Percentiles rank a stretch among this genome's conserved stretches.
Conservation (phyloP, 1,284 basidiomycete genomes). For the Cerrena zonata region DNA sequence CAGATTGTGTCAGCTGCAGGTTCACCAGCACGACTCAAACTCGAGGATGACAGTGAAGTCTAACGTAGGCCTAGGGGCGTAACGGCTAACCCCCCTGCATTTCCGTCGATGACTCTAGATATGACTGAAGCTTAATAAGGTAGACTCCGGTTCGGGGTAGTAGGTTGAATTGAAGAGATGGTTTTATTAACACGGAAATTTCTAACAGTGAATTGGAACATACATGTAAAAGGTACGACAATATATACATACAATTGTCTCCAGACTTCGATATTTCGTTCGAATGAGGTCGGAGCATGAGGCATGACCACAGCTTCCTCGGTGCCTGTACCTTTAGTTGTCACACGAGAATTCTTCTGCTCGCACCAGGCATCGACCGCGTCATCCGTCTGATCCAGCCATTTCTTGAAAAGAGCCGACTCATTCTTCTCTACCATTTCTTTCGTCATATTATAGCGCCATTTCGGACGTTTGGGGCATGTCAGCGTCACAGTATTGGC, state of each 20-base stretch:
- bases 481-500: constrained; percentile 26
- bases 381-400: constrained; percentile 61
- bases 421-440: constrained; percentile 84
- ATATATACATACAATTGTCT: constrained; percentile 70
- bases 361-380: constrained; percentile 51
- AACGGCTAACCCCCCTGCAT: too few species aligned
- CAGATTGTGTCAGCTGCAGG: too few species aligned
- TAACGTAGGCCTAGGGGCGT: too few species aligned
- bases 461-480: constrained; percentile 75
- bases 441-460: constrained; percentile 78
- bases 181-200: too few species aligned
- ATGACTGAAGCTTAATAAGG: too few species aligned
- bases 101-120: too few species aligned
- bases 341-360: constrained; percentile 15
- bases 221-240: background rate
- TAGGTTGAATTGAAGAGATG: constrained; percentile 5
- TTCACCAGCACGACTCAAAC: too few species aligned
- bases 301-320: constrained; percentile 44
- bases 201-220: constrained; percentile 1
- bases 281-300: constrained; percentile 71
- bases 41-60: too few species aligned
- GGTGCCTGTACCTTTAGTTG: constrained; percentile 19
- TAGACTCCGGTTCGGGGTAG: too few species aligned
- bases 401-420: constrained; percentile 71
- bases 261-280: constrained; percentile 89